Evolutionary conservation across 2,329 filamentous ascomycete genomes (phyloP), one percentile per base, ranked within the genome.

Genomic region (Fusarium coicis): DNA sequence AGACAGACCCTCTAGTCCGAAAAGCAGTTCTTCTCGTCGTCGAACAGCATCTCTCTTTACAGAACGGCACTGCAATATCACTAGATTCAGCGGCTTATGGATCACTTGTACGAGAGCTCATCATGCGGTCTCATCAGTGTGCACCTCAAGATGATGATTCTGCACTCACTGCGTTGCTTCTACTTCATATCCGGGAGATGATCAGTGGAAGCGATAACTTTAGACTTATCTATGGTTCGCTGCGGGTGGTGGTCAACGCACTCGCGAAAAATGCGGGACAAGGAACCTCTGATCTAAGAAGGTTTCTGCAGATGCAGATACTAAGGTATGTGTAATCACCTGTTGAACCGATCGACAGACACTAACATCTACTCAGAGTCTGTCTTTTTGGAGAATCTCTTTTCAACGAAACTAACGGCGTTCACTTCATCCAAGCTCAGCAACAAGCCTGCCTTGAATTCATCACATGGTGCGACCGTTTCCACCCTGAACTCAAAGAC

Each of bases 171-270:
- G 72, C 73, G 2, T 34, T 76, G 18, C 63, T 76, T 3, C 21
- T 76, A 0, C n/a, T 76, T 2, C 74, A 76, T 19, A 72, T 76
- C 14, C 58, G 74, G 4, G 74, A 76, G 43, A 76, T 76, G 72
- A 76, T 76, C 2, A 76, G 74, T 10, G 74, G 74, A 1, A 73
- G 74, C 4, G 74, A 76, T n/a, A 76, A 76, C 14, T 76, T 76
- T 5, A 62, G 62, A 8, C 69, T 75, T 2, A 65, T 76, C 1
- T 76, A 76, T 23, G 74, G 74, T 1, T 75, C 74, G 1, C 8
- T 76, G 0, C 44, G 74, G 2, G 70, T 73, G 2, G 74, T 76
- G 0, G 66, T 76, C 0, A 76, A 76, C 32, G 44, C 73, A 10
- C 60, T 74, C 1, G 63, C 65, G 2, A 39, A 70, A 3, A 63